These are phyloP conservation scores for Sporopachydermia cereana DNA, from an alignment of 1,139 yeast species.

Conservation along the genomic window DNA sequence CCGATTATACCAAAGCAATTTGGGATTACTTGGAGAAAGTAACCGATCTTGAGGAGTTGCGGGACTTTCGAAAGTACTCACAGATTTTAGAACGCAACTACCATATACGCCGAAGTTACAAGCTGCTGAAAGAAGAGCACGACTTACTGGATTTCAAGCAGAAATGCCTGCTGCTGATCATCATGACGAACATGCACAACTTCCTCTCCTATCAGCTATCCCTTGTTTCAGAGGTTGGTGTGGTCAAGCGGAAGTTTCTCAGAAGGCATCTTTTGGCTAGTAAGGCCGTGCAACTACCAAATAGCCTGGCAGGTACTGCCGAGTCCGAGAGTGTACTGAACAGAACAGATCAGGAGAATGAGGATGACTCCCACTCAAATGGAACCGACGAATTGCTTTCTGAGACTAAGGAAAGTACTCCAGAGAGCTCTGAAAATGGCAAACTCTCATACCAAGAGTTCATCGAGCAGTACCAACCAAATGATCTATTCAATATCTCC, in stretches of 20 bases:
- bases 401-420: no score
- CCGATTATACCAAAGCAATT: background rate
- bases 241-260: background rate
- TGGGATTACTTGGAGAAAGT: background rate
- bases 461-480: background rate
- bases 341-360: no score
- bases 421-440: no score
- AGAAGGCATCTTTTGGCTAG: background rate
- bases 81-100: background rate
- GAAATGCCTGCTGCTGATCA: conserved; percentile 1
- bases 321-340: no score
- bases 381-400: no score
- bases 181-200: background rate
- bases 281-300: no score
- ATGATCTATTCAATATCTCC: background rate
- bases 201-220: background rate
- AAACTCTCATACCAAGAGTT: background rate
- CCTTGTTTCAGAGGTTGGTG: background rate
- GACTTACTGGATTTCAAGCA: conserved; percentile 1
- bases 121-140: conserved; percentile 3
- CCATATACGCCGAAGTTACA: background rate
- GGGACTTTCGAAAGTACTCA: background rate
- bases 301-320: no score
- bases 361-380: no score
- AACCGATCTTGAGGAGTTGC: background rate